A percentile compares a stretch with the other conserved stretches of the same genome.
phyloP scores from a whole-genome alignment of 208 protist genomes.

The Trypanosoma cruzi region DNA sequence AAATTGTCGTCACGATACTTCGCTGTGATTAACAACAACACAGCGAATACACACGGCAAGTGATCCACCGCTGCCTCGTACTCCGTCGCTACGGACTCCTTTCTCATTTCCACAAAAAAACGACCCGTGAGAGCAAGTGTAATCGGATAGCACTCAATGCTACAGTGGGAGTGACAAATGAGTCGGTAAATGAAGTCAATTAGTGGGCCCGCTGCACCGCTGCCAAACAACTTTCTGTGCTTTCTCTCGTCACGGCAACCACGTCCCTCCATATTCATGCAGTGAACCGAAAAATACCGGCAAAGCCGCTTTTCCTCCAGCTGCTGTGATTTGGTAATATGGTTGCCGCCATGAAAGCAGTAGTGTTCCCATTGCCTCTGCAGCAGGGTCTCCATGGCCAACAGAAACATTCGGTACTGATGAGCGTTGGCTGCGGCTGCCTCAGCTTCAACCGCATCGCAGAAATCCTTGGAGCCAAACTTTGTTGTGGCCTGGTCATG shows the following conservation, averaged over 20 bases:
- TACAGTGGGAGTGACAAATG: conserved; percentile 22
- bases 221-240: background rate
- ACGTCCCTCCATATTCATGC: background rate
- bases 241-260: background rate
- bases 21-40: conserved; percentile 13
- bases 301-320: background rate
- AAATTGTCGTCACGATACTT: conserved; percentile 22
- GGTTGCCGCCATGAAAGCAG: background rate
- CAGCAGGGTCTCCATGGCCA: conserved; percentile 21
- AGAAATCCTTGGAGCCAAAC: background rate
- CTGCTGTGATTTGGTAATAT: background rate
- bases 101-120: conserved; percentile 6
- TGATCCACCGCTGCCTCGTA: conserved; percentile 4
- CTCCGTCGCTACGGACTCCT: background rate
- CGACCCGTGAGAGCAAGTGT: conserved; percentile 19
- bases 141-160: conserved; percentile 25
- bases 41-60: conserved; percentile 13
- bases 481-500: background rate
- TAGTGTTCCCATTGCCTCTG: conserved; percentile 18
- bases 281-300: background rate
- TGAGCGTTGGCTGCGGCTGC: conserved; percentile 9
- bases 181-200: conserved; percentile 27
- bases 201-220: conserved; percentile 9
- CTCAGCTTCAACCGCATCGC: background rate
- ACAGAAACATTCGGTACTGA: conserved; percentile 18